Conservation (phyloP, 2,329 filamentous ascomycete genomes). For the Lachnellula willkommii region DNA sequence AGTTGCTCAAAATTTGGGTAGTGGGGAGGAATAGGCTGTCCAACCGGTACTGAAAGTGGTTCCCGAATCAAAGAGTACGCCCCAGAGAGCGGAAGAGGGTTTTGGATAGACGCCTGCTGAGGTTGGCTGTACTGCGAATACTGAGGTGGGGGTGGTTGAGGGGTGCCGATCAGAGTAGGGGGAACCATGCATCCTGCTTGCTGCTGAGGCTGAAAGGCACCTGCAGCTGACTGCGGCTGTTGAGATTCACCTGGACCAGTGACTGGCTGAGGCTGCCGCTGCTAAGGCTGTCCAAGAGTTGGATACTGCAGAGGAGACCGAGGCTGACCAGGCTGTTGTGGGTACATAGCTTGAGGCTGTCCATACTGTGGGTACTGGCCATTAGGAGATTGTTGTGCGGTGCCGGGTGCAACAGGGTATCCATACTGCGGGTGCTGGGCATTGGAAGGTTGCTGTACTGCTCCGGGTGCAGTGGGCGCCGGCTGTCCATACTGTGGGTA, state of each 20-base stretch:
- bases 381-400: background rate
- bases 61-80: no score
- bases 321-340: background rate
- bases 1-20: no score
- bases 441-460: no score
- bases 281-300: background rate
- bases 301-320: background rate
- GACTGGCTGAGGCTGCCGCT: no score
- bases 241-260: no score
- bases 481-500: no score
- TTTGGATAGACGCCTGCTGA: background rate
- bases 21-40: no score
- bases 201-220: background rate
- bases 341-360: background rate
- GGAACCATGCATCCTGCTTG: background rate
- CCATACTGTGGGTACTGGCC: background rate
- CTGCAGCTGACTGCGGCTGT: no score
- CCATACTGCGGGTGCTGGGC: no score
- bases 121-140: background rate
- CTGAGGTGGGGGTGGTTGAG: background rate
- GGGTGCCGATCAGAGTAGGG: background rate
- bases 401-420: background rate
- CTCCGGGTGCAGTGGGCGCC: no score
- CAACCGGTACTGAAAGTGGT: no score
- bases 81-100: no score